These are phyloP conservation scores for Colletotrichum truncatum DNA, from an alignment of 2,329 filamentous ascomycete genomes.

Conservation along the genomic window DNA sequence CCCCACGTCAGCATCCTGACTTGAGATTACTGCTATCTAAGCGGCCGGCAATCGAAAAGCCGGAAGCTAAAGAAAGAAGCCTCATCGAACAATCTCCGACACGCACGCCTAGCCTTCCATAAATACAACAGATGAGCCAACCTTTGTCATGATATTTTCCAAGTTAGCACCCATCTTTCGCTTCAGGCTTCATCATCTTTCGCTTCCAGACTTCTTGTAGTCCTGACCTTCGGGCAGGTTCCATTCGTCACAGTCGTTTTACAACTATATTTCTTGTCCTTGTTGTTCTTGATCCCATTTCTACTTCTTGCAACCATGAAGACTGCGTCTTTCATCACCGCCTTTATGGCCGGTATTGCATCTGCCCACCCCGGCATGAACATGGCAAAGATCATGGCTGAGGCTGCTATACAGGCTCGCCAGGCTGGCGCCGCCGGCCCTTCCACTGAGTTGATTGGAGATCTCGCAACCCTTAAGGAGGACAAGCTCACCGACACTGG, in stretches of 20 bases:
- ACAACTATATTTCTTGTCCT: background rate
- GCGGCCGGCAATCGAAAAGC: constrained; percentile 26
- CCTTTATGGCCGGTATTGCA: constrained; percentile 7
- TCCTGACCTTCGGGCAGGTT: constrained; percentile 21
- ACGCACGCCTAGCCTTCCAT: background rate
- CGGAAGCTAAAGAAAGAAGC: constrained; percentile 30
- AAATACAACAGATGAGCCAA: constrained; percentile 12
- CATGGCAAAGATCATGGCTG: constrained; percentile 34
- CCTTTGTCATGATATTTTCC: background rate
- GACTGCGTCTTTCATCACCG: constrained; percentile 7
- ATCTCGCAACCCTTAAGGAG: constrained; percentile 43
- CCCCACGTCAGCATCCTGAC: constrained; percentile 1
- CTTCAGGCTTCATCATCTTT: constrained; percentile 18
- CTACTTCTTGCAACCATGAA: constrained; percentile 17
- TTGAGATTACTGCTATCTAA: constrained; percentile 23
- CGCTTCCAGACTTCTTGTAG: constrained; percentile 10
- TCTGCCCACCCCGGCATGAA: constrained; percentile 36
- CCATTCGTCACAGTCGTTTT: constrained; percentile 20
- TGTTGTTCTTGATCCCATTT: background rate
- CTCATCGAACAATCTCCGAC: constrained; percentile 17
- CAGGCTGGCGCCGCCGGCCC: constrained; percentile 24
- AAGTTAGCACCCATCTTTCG: constrained; percentile 16
- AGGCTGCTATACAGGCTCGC: constrained; percentile 27
- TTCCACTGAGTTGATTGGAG: constrained; percentile 43
- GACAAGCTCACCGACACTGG: constrained; percentile 45